phyloP scores from a whole-genome alignment of 768 basidiomycete species.

The Dentipellis fragilis region DNA sequence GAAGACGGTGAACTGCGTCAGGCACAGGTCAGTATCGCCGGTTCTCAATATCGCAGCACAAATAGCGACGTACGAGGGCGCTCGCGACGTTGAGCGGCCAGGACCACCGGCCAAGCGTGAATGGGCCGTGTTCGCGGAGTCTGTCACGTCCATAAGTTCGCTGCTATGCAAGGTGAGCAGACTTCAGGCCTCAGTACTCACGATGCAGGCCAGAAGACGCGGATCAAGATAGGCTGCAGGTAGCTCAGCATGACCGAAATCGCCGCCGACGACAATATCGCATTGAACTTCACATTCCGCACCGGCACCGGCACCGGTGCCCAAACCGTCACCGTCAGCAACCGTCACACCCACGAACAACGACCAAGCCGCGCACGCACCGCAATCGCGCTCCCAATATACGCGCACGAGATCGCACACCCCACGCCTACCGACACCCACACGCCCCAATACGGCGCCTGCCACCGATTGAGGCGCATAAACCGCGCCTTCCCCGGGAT shows the following conservation, averaged over 20 bases:
- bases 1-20: slow-evolving; percentile 37
- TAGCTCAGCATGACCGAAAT: slow-evolving; percentile 52
- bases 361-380: too few species aligned
- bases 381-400: slow-evolving; percentile 46
- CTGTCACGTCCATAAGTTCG: too few species aligned
- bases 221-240: slow-evolving; percentile 45
- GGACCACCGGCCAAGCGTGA: slow-evolving; percentile 41
- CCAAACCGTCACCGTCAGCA: too few species aligned
- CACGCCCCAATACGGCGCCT: slow-evolving; percentile 45
- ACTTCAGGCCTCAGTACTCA: too few species aligned
- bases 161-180: too few species aligned
- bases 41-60: neutral
- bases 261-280: slow-evolving; percentile 44
- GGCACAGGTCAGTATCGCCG: neutral
- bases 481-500: slow-evolving; percentile 36
- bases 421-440: slow-evolving; percentile 45
- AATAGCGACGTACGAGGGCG: slow-evolving; percentile 33
- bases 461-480: slow-evolving; percentile 40
- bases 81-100: slow-evolving; percentile 40
- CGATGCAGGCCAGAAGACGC: slow-evolving; percentile 47
- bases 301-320: too few species aligned
- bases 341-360: too few species aligned
- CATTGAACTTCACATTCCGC: too few species aligned
- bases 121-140: slow-evolving; percentile 38
- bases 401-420: slow-evolving; percentile 46